Conservation (phyloP, 2,329 filamentous ascomycete genomes). For the Parastagonospora avenae region DNA sequence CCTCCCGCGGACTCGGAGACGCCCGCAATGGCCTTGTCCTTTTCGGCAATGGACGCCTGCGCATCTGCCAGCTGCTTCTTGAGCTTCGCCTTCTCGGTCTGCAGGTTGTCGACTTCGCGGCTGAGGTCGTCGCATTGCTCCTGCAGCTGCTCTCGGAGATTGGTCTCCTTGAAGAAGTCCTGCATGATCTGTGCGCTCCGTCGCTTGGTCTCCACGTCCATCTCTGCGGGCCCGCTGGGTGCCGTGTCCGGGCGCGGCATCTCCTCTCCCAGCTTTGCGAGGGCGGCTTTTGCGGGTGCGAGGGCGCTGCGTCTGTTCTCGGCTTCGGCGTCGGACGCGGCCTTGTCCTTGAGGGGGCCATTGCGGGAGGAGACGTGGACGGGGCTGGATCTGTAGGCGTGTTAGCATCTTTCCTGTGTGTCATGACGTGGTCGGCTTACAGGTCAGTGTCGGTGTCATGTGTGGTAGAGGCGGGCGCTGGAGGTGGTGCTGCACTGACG, state of each 20-base stretch:
- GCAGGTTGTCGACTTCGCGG: conserved; percentile 39
- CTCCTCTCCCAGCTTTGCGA: conserved; percentile 38
- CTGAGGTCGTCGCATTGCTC: conserved; percentile 42
- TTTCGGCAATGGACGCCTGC: conserved; percentile 36
- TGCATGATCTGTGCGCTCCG: conserved; percentile 45
- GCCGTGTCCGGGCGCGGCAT: conserved; percentile 38
- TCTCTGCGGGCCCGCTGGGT: conserved; percentile 36
- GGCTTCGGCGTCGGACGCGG: conserved; percentile 43
- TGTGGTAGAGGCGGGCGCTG: conserved; percentile 4
- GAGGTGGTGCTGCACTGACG: conserved; percentile 16
- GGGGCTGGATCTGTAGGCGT: conserved; percentile 20
- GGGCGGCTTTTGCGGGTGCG: conserved; percentile 33
- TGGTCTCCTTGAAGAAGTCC: conserved; percentile 48
- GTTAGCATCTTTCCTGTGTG: not conserved
- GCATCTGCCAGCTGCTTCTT: conserved; percentile 40
- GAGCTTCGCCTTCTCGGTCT: conserved; percentile 36
- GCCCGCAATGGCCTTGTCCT: conserved; percentile 35
- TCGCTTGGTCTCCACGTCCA: conserved; percentile 38
- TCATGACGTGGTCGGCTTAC: not conserved
- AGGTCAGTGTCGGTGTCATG: conserved; percentile 9
- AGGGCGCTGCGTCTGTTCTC: conserved; percentile 34
- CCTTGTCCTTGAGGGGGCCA: conserved; percentile 38
- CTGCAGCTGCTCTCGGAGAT: conserved; percentile 42
- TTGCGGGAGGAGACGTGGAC: conserved; percentile 30
- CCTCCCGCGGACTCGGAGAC: conserved; percentile 20